Conservation (phyloP, 1,284 basidiomycete genomes). For the Marasmius fiardii region DNA sequence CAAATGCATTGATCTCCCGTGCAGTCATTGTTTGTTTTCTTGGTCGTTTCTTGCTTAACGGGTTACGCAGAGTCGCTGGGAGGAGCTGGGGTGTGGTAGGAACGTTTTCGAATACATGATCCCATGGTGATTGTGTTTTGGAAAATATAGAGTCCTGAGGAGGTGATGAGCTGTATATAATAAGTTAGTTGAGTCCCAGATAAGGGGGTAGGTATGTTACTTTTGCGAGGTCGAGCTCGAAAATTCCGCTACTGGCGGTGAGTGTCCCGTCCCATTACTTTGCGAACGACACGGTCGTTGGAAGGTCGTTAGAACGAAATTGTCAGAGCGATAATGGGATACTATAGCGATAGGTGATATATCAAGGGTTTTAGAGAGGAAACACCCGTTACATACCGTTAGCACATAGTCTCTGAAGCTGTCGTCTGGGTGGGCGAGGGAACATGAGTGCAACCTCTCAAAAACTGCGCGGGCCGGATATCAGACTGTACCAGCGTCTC, state of each 20-base stretch:
- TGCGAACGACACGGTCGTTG: background rate
- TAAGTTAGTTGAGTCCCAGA: background rate
- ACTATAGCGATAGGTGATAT: background rate
- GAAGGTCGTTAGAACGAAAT: background rate
- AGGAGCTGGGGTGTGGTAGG: conserved; percentile 24
- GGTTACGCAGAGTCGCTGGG: conserved; percentile 19
- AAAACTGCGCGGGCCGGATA: no score
- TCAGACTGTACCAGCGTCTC: no score
- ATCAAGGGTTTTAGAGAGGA: background rate
- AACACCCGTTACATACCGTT: background rate
- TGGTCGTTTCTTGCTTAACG: conserved; percentile 21
- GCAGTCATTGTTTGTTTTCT: conserved; percentile 64
- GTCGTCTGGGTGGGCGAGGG: background rate
- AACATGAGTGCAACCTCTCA: background rate
- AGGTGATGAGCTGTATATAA: background rate
- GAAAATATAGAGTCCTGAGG: conserved; percentile 32
- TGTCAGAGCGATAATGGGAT: background rate
- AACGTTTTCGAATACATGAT: conserved; percentile 49
- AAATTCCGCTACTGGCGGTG: no score
- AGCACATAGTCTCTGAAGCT: background rate
- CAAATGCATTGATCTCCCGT: conserved; percentile 60
- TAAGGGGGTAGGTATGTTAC: background rate
- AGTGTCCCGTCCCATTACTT: no score
- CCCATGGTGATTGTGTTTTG: conserved; percentile 44
- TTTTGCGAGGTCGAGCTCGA: no score